These are phyloP conservation scores for Xylaria sp. DNA, from an alignment of 2,329 filamentous ascomycete genomes.

Conservation along the genomic window DNA sequence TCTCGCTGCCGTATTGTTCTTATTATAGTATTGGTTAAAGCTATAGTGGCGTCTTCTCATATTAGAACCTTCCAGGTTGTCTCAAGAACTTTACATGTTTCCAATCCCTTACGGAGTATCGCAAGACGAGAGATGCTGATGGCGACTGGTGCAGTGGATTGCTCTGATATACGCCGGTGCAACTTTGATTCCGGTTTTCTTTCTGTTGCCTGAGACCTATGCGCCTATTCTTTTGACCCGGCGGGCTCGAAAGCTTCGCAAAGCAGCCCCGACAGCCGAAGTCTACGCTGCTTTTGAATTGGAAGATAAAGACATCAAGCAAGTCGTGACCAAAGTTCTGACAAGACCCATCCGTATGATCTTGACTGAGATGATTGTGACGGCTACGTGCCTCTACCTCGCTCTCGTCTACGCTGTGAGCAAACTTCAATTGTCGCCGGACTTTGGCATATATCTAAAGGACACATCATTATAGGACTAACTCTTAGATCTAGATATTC, in stretches of 20 bases:
- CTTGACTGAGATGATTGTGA: slow-evolving; percentile 76
- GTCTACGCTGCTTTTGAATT: slow-evolving; percentile 72
- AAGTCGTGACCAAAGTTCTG: slow-evolving; percentile 75
- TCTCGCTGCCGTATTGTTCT: neutral
- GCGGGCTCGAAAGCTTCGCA: slow-evolving; percentile 67
- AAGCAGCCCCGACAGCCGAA: slow-evolving; percentile 61
- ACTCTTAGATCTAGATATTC: slow-evolving; percentile 55
- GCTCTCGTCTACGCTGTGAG: slow-evolving; percentile 71
- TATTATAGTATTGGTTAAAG: neutral
- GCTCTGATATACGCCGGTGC: slow-evolving; percentile 73
- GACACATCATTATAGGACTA: neutral
- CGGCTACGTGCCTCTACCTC: slow-evolving; percentile 75
- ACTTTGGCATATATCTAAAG: too few species aligned
- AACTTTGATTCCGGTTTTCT: slow-evolving; percentile 68
- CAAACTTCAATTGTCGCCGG: neutral
- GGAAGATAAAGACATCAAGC: slow-evolving; percentile 65
- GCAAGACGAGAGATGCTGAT: neutral
- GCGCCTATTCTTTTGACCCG: slow-evolving; percentile 66
- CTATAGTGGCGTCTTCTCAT: neutral
- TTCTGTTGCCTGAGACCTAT: slow-evolving; percentile 72
- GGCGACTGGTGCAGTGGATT: slow-evolving; percentile 60
- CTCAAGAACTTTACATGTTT: neutral
- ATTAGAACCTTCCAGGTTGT: neutral
- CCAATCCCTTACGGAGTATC: neutral
- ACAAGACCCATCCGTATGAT: slow-evolving; percentile 79